phyloP scores from a whole-genome alignment of 2,329 filamentous ascomycete genomes.

The Neofusicoccum sp. region DNA sequence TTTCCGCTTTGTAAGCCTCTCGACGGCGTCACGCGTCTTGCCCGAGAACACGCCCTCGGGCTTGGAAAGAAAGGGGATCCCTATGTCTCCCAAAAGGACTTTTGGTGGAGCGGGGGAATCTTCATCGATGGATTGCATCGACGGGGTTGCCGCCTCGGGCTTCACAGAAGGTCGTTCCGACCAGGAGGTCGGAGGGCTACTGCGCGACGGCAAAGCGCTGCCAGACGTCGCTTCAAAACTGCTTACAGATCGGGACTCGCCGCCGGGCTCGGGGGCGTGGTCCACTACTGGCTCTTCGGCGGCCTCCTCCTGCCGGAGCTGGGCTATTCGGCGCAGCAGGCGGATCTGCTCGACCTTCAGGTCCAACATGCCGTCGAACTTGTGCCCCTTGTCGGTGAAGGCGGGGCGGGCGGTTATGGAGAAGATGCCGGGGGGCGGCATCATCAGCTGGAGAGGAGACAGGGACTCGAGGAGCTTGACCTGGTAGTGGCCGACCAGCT shows the following conservation, averaged over 20 bases:
- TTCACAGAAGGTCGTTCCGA: not conserved
- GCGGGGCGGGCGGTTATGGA: slow-evolving; percentile 2
- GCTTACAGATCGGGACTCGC: not conserved
- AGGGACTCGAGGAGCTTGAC: not conserved
- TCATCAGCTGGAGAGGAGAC: slow-evolving; percentile 1
- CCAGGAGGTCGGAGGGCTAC: not conserved
- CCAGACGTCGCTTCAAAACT: not conserved
- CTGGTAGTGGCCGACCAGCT: slow-evolving; percentile 5
- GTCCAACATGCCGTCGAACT: not conserved
- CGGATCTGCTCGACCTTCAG: slow-evolving; percentile 2
- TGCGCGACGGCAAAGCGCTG: not conserved
- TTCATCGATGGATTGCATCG: too few species aligned
- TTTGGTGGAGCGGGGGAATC: not conserved
- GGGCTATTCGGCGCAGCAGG: not conserved
- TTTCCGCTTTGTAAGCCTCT: slow-evolving; percentile 63
- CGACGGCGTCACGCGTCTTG: not conserved
- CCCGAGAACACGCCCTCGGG: not conserved
- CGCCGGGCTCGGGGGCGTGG: not conserved
- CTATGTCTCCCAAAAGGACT: not conserved
- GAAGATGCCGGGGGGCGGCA: slow-evolving; percentile 4
- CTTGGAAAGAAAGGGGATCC: not conserved
- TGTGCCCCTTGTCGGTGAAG: not conserved
- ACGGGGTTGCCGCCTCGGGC: not conserved
- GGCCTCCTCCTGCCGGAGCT: not conserved
- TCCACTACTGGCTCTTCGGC: not conserved